These are phyloP conservation scores for Penicillium canescens DNA, from an alignment of 495 filamentous ascomycete genomes.

Conservation along the genomic window DNA sequence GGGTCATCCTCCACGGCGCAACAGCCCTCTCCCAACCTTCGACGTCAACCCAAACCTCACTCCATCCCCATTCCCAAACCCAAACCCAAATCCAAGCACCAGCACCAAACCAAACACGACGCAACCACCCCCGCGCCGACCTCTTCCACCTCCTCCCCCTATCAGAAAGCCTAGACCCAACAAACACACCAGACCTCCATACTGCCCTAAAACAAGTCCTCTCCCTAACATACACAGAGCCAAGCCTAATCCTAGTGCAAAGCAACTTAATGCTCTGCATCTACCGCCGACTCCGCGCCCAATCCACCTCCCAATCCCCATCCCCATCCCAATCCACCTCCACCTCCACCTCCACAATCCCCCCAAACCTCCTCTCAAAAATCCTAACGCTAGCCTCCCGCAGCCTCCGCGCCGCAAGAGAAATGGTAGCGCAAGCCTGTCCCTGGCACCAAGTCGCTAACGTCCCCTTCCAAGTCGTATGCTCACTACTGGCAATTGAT, in stretches of 20 bases:
- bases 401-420: conserved; percentile 38
- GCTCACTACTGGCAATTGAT: conserved; percentile 53
- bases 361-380: conserved; percentile 33
- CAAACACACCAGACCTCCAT: conserved; percentile 37
- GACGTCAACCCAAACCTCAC: conserved; percentile 15
- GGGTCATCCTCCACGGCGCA: conserved; percentile 45
- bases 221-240: conserved; percentile 34
- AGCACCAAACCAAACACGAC: conserved; percentile 16
- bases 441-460: conserved; percentile 59
- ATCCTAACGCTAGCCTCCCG: conserved; percentile 34
- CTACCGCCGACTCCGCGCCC: conserved; percentile 48
- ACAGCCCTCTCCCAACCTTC: conserved; percentile 28
- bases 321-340: background rate
- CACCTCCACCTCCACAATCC: conserved; percentile 34
- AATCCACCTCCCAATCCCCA: too few relatives aligned
- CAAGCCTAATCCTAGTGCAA: conserved; percentile 45
- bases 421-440: conserved; percentile 34
- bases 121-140: conserved; percentile 17
- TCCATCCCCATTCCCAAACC: conserved; percentile 13
- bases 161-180: conserved; percentile 48
- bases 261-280: conserved; percentile 55
- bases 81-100: conserved; percentile 24
- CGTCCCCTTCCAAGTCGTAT: conserved; percentile 56
- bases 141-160: conserved; percentile 46
- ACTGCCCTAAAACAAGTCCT: conserved; percentile 37